Percentiles rank a stretch among this genome's conserved stretches.
phyloP scores from a whole-genome alignment of 2,329 filamentous ascomycete species.

The Tolypocladium tropicale region DNA sequence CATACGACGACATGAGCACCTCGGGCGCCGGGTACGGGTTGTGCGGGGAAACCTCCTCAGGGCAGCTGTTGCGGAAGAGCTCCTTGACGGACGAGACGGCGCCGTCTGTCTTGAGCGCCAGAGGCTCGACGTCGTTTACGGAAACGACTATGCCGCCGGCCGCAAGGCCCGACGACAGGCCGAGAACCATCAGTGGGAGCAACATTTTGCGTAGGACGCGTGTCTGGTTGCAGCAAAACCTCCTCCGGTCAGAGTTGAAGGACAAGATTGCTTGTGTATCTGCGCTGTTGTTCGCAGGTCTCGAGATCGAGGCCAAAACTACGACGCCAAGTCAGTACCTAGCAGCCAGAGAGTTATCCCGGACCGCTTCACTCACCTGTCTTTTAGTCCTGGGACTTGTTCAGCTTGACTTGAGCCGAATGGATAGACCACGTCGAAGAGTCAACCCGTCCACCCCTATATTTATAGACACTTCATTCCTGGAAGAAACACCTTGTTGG shows the following conservation, averaged over 20 bases:
- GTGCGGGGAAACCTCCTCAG: slow-evolving; percentile 16
- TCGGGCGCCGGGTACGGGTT: slow-evolving; percentile 11
- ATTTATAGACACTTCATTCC: neutral
- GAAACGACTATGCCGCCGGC: slow-evolving; percentile 14
- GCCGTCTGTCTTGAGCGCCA: slow-evolving; percentile 12
- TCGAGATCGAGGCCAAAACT: neutral
- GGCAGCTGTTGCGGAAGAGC: slow-evolving; percentile 20
- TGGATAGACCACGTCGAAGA: neutral
- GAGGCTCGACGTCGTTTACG: slow-evolving; percentile 15
- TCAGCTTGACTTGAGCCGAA: neutral
- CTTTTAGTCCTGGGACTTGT: neutral
- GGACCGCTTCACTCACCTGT: neutral
- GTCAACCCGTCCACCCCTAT: neutral
- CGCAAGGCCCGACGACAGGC: slow-evolving; percentile 5
- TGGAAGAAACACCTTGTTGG: neutral
- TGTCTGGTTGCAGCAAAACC: neutral
- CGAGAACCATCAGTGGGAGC: slow-evolving; percentile 3
- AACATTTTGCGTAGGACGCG: neutral
- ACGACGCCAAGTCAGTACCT: neutral
- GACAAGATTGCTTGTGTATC: neutral
- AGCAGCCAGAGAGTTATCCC: neutral
- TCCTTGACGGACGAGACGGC: slow-evolving; percentile 16
- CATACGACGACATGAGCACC: slow-evolving; percentile 19
- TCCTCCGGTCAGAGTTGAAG: neutral
- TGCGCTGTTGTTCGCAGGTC: neutral